Evolutionary conservation across 495 filamentous ascomycete genomes (phyloP).

Genomic region (Annulohypoxylon bovei): DNA sequence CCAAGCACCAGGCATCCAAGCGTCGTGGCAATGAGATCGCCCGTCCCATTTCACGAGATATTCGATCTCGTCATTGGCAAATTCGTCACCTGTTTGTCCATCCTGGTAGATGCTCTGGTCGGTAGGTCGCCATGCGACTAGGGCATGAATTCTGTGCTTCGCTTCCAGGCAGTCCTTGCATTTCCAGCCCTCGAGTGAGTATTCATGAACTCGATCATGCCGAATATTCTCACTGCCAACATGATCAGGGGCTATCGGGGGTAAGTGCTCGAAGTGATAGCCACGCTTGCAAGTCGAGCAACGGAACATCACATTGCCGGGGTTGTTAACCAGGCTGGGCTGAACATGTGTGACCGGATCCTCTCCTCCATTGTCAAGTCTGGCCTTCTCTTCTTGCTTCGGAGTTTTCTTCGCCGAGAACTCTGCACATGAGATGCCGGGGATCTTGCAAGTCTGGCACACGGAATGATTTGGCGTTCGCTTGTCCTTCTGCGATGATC

Average conservation of each 20-base stretch:
- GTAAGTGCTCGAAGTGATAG: conserved; percentile 85
- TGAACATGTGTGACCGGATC: conserved; percentile 77
- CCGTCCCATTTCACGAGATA: conserved; percentile 90
- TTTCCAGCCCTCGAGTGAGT: conserved; percentile 68
- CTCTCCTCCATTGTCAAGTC: conserved; percentile 76
- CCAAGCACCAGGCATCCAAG: conserved; percentile 92
- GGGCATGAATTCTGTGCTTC: conserved; percentile 68
- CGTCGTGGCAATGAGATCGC: conserved; percentile 78
- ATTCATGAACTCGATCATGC: conserved; percentile 61
- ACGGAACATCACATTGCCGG: conserved; percentile 80
- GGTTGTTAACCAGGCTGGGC: conserved; percentile 73
- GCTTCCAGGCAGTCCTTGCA: conserved; percentile 76
- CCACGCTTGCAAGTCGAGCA: conserved; percentile 80
- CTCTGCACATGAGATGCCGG: conserved; percentile 70
- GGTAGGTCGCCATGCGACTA: conserved; percentile 88
- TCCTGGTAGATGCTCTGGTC: conserved; percentile 60
- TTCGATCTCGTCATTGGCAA: conserved; percentile 74
- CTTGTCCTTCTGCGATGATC: conserved; percentile 70
- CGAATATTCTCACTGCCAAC: conserved; percentile 53
- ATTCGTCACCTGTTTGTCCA: conserved; percentile 60
- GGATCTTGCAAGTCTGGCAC: conserved; percentile 73
- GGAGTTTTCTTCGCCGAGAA: conserved; percentile 75
- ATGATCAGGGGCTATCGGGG: conserved; percentile 51
- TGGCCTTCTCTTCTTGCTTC: conserved; percentile 81
- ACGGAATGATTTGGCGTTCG: conserved; percentile 72